Base-by-base conservation (phyloP, 441 rosid species). In the Adansonia madagascariensis region DNA sequence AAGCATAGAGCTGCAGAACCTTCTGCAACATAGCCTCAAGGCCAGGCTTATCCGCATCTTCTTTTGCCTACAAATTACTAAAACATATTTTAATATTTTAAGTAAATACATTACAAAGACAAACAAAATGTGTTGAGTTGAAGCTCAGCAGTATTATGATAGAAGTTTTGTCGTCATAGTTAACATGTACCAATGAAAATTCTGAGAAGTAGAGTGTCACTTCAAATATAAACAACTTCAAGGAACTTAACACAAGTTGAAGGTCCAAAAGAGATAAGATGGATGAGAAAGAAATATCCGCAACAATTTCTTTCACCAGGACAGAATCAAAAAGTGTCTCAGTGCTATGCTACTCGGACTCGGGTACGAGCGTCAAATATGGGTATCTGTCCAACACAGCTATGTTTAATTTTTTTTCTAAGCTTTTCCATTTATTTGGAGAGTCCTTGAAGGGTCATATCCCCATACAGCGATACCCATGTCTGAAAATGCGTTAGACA, bases 1-100 rank as follows among this genome's bases (percentile, higher is more conserved):
- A 90, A 81, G 99, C 96, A 82, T 93, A 95, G 75, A 92, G 90
- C 81, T 92, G 98, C 79, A 95, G 85, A 81, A 93, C 97, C 80
- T 93, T 95, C 82, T 88, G 99, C 80, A 95, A 79, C 99, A 93
- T 95, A 68, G 98, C 97, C 71, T 80, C 89, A 67, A 93, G 95
- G 71, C 99, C 98, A 2, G 97, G 99, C 81, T 91, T 95, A 82
- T 93, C 97, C 75, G 76, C 84, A 80, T 93, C 99, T 90, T 90
- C 94, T 87, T 90, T 90, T 77, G 95, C 95, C 97, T 92, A 86
- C 75, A 85, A 80, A 76, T 49, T 74, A 74, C 44, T 66, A 27
- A 62, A 4, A 69, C 12, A 55, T 50, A 47, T 66, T 52, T 65
- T n/a, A 67, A 22, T 10, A 64, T 71, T 60, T 35, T 31, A 47